These are phyloP conservation scores for Peronospora farinosa DNA, from an alignment of 352 stramenopile species.

Conservation along the genomic window DNA sequence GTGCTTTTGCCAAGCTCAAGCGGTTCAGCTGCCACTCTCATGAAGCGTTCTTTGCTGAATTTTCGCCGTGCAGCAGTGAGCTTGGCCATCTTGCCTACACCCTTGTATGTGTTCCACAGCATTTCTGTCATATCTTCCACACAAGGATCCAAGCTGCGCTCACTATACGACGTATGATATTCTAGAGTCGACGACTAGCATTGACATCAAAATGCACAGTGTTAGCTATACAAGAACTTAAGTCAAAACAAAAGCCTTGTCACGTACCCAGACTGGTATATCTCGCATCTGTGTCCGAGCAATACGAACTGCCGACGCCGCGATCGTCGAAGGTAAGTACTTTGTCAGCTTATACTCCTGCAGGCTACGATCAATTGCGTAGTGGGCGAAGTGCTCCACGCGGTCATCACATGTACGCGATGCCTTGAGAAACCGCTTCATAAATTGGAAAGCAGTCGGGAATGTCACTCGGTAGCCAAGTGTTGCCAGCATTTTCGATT, in stretches of 20 bases:
- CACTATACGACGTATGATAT: constrained; percentile 76
- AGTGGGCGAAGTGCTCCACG: constrained; percentile 91
- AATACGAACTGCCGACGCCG: constrained; percentile 95
- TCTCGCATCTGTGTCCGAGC: constrained; percentile 82
- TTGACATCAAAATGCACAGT: constrained; percentile 1
- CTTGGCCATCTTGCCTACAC: constrained; percentile 67
- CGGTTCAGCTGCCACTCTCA: constrained; percentile 57
- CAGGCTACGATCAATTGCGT: constrained; percentile 96
- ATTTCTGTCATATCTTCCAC: constrained; percentile 78
- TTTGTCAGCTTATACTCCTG: constrained; percentile 98
- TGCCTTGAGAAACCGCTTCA: constrained; percentile 84
- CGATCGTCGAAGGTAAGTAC: constrained; percentile 95
- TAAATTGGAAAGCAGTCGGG: constrained; percentile 79
- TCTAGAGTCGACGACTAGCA: constrained; percentile 60
- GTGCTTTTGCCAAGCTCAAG: constrained; percentile 43
- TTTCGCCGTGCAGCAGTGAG: constrained; percentile 78
- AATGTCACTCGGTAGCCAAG: constrained; percentile 78
- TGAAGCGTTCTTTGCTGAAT: constrained; percentile 80
- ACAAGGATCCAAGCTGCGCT: constrained; percentile 46
- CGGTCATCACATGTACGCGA: constrained; percentile 63
- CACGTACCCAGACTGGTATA: constrained; percentile 66
- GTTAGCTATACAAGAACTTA: constrained; percentile 9
- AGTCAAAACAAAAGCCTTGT: neutral
- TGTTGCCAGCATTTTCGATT: constrained; percentile 64
- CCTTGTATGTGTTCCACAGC: constrained; percentile 64